Evolutionary conservation across 306 rosid genomes (phyloP).

Genomic region (Leucaena leucocephala): DNA sequence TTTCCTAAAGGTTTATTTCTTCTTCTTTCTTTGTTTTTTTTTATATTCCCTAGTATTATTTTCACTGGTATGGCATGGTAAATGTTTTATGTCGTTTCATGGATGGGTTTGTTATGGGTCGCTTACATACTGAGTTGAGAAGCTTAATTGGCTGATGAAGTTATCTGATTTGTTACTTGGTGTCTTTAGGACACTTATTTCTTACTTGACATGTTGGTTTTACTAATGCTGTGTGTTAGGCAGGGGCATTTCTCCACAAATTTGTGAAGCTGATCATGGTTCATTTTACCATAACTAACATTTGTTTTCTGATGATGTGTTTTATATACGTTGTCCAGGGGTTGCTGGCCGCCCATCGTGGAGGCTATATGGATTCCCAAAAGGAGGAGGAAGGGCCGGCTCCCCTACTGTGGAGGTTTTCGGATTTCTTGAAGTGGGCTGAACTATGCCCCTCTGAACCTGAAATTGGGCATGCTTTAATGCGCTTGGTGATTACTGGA

Average conservation of each 20-base stretch:
- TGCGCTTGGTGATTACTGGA: conserved; percentile 99
- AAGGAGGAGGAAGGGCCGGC: conserved; percentile 99
- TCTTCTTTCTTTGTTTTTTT: not conserved
- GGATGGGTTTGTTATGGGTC: conserved; percentile 19
- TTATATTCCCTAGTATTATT: not conserved
- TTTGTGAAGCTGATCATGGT: conserved; percentile 21
- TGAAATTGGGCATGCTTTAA: conserved; percentile 93
- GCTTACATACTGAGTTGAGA: conserved; percentile 14
- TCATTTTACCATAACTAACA: conserved; percentile 15
- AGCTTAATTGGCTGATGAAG: conserved; percentile 9
- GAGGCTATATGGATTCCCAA: conserved; percentile 96
- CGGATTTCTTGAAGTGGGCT: conserved; percentile 98
- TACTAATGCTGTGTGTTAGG: not conserved
- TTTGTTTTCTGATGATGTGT: conserved; percentile 24
- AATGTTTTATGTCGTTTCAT: conserved; percentile 19
- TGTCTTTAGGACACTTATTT: not conserved
- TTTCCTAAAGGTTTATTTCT: conserved; percentile 76
- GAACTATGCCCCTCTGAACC: conserved; percentile 96
- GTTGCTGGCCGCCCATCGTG: conserved; percentile 97
- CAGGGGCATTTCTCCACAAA: conserved; percentile 12
- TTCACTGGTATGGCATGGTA: conserved; percentile 8
- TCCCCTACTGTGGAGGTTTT: conserved; percentile 92
- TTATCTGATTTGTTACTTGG: conserved; percentile 30
- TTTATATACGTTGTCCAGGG: conserved; percentile 57
- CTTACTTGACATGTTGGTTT: conserved; percentile 12